A percentile compares a stretch with the other conserved stretches of the same genome.
phyloP scores from a whole-genome alignment of 345 rosid genomes.

The Brassica nigra region DNA sequence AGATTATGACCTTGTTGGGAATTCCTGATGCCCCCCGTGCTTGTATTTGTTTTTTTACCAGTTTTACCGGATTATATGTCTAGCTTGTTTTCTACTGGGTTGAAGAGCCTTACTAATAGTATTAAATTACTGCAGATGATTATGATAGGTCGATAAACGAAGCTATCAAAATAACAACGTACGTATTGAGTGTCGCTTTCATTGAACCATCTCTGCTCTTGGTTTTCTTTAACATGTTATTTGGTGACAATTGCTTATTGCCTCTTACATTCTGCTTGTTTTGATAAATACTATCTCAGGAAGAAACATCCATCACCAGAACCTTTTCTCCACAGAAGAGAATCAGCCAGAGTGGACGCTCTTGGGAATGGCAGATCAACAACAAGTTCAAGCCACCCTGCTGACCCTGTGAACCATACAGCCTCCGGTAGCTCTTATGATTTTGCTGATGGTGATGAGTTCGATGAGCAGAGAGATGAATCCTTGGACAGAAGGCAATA shows the following conservation, averaged over 20 bases:
- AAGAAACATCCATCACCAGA: slow-evolving; percentile 87
- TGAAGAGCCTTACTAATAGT: not conserved
- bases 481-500: slow-evolving; percentile 74
- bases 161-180: slow-evolving; percentile 97
- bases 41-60: not conserved
- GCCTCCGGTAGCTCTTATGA: slow-evolving; percentile 65
- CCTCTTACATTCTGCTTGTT: slow-evolving; percentile 23
- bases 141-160: slow-evolving; percentile 96
- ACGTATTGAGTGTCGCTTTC: slow-evolving; percentile 19
- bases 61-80: not conserved
- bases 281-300: slow-evolving; percentile 45
- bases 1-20: slow-evolving; percentile 32
- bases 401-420: slow-evolving; percentile 53
- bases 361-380: slow-evolving; percentile 66
- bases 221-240: slow-evolving; percentile 7
- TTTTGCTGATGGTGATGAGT: slow-evolving; percentile 72
- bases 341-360: slow-evolving; percentile 65
- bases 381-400: slow-evolving; percentile 48
- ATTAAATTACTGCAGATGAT: slow-evolving; percentile 72
- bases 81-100: not conserved
- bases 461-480: slow-evolving; percentile 65
- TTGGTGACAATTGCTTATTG: not conserved
- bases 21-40: slow-evolving; percentile 1
- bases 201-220: slow-evolving; percentile 21
- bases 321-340: slow-evolving; percentile 62